A percentile compares a stretch with the other conserved stretches of the same genome.
phyloP scores from a whole-genome alignment of 2,329 filamentous ascomycete genomes.

The Phaeosphaeria sp. region DNA sequence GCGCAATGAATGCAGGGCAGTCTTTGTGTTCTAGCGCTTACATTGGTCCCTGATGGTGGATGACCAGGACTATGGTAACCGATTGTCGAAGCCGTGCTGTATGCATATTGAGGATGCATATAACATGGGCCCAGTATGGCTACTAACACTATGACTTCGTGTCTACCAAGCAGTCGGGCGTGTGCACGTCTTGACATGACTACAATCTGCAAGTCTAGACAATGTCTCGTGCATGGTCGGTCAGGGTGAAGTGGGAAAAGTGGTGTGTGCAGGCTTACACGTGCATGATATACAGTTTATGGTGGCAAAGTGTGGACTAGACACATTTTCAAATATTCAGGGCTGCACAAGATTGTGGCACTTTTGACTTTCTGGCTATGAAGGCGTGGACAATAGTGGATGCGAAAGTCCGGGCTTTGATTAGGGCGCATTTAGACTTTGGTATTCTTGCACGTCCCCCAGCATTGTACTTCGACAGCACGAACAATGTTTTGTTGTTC shows the following conservation, averaged over 20 bases:
- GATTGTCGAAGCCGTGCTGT: not conserved
- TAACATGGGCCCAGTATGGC: not conserved
- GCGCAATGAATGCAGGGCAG: not conserved
- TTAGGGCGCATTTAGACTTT: too few relatives aligned
- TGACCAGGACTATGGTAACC: not conserved
- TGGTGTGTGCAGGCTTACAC: not conserved
- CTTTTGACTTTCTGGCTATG: too few relatives aligned
- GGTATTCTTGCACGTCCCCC: too few relatives aligned
- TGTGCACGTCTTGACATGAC: not conserved
- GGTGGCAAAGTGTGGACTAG: too few relatives aligned
- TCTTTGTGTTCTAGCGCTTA: not conserved
- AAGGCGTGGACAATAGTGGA: too few relatives aligned
- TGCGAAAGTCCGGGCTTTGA: too few relatives aligned
- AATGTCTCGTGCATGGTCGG: not conserved
- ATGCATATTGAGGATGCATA: not conserved
- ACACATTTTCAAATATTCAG: too few relatives aligned
- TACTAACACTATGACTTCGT: not conserved
- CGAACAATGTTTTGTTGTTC: too few relatives aligned
- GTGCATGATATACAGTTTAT: too few relatives aligned
- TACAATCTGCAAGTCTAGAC: not conserved
- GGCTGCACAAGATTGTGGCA: too few relatives aligned
- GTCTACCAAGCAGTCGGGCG: not conserved
- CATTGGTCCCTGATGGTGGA: not conserved
- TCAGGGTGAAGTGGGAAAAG: not conserved
- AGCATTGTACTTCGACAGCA: too few relatives aligned